Percentiles rank a stretch among this genome's conserved stretches.
These are phyloP conservation scores for Globisporangium sylvaticum DNA, from an alignment of 352 stramenopile species.

Conservation along the genomic window DNA sequence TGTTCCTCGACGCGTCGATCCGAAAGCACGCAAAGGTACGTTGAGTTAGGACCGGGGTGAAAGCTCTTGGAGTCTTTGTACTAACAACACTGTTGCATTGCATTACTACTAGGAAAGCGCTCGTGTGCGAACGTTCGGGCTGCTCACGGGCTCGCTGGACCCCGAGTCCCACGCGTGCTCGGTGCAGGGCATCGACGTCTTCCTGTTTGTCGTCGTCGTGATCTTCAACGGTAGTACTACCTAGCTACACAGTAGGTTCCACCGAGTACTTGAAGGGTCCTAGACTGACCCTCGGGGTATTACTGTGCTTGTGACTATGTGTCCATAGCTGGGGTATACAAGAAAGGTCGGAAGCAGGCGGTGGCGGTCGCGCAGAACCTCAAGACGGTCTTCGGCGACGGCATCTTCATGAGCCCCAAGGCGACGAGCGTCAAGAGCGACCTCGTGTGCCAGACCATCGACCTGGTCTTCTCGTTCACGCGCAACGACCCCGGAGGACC, in stretches of 20 bases:
- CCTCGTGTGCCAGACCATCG: slow-evolving; percentile 59
- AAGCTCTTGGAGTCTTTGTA: background rate
- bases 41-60: background rate
- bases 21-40: slow-evolving; percentile 53
- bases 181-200: slow-evolving; percentile 70
- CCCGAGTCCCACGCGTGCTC: slow-evolving; percentile 73
- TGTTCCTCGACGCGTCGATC: slow-evolving; percentile 74
- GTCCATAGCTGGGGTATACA: slow-evolving; percentile 52
- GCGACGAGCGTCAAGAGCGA: slow-evolving; percentile 51
- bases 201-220: slow-evolving; percentile 70
- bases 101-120: slow-evolving; percentile 42
- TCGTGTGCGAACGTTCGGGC: slow-evolving; percentile 59
- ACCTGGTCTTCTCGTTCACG: slow-evolving; percentile 72
- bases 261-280: background rate
- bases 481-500: slow-evolving; percentile 34
- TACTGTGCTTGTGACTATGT: background rate
- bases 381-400: slow-evolving; percentile 65
- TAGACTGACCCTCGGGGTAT: background rate
- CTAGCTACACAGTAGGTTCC: background rate
- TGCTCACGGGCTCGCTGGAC: slow-evolving; percentile 71
- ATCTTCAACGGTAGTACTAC: slow-evolving; percentile 51
- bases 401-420: slow-evolving; percentile 53
- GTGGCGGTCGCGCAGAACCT: slow-evolving; percentile 66
- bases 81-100: background rate
- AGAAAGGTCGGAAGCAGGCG: slow-evolving; percentile 63